Conservation (phyloP, 2,329 filamentous ascomycete species). For the Trichoderma pleuroti region DNA sequence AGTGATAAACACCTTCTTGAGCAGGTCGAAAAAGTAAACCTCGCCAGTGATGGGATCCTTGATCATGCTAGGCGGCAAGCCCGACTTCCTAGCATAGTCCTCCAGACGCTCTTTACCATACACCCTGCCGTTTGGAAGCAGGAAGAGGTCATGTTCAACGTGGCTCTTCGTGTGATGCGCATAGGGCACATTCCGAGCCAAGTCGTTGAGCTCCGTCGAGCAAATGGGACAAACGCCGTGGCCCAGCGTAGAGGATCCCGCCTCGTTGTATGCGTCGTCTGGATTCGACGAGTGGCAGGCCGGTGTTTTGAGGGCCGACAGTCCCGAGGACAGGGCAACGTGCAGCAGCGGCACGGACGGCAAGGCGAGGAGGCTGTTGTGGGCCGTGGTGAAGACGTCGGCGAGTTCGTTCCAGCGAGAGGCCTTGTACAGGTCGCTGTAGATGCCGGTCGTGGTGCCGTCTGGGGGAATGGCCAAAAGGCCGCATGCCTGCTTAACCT, state of each 20-base stretch:
- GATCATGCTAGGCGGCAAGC: conserved; percentile 61
- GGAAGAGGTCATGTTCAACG: conserved; percentile 80
- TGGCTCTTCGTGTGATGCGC: conserved; percentile 93
- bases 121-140: conserved; percentile 82
- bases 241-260: conserved; percentile 44
- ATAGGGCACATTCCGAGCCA: conserved; percentile 85
- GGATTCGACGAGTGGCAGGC: conserved; percentile 73
- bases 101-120: conserved; percentile 74
- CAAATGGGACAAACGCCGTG: conserved; percentile 91
- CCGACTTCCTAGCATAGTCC: conserved; percentile 75
- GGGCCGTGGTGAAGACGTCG: conserved; percentile 75
- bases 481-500: conserved; percentile 71
- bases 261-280: conserved; percentile 28
- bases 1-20: conserved; percentile 90
- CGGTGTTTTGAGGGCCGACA: conserved; percentile 93
- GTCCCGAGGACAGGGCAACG: conserved; percentile 82
- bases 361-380: conserved; percentile 80
- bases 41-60: conserved; percentile 77
- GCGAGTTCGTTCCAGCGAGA: conserved; percentile 74
- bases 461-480: conserved; percentile 69
- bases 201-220: conserved; percentile 87
- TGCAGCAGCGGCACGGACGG: conserved; percentile 82
- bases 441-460: conserved; percentile 40
- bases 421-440: conserved; percentile 64
- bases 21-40: conserved; percentile 55